Evolutionary conservation across 1,284 basidiomycete species (phyloP), one percentile per base, ranked within the genome.

Genomic region (Mycena sp.): DNA sequence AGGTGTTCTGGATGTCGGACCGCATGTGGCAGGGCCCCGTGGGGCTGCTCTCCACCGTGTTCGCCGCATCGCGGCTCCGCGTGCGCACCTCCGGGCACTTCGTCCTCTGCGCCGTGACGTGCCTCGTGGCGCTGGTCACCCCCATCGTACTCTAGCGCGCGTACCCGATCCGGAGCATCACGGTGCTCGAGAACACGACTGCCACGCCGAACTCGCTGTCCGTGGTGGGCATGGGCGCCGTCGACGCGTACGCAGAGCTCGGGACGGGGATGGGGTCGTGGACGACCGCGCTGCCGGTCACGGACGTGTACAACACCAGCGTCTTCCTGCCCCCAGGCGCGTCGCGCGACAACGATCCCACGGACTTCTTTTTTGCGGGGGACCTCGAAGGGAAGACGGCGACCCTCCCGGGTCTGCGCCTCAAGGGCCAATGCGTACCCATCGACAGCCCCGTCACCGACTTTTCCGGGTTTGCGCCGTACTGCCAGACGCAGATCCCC

Each of bases 1-100:
- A 68, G 46, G 49, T 67, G 17, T 69, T 70, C 50, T 70, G 65
- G 69, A 58, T 64, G 11, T 69, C 63, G 44, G 67, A 72, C 63
- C 51, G 65, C n/a, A 50, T 55, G 11, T 71, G 68, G 70, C 56
- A 61, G 38, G 66, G 66, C 12, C 67, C 71, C 19, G 52, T 67
- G 9, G 70, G 69, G 3, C 64, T 70, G 23, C 21, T 67, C 11
- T 26, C 35, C 3, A 63, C 67, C 26, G 30, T 58, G 2, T 19
- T 58, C 5, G 50, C 48, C 14, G 57, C 58, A 6, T 32, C 57
- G n/a, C 48, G 49, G 1, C 53, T 60, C 10, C 58, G 60, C 32
- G 61, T 67, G 29, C 49, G 64, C 30, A 45, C 62, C 35, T 71
- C 70, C 11, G n/a, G 37, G 12, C 64, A 67, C 43, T 69, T 67